Percentiles rank a stretch among this genome's conserved stretches.
phyloP scores from a whole-genome alignment of 2,329 filamentous ascomycete genomes.

The Teratosphaeria destructans region DNA sequence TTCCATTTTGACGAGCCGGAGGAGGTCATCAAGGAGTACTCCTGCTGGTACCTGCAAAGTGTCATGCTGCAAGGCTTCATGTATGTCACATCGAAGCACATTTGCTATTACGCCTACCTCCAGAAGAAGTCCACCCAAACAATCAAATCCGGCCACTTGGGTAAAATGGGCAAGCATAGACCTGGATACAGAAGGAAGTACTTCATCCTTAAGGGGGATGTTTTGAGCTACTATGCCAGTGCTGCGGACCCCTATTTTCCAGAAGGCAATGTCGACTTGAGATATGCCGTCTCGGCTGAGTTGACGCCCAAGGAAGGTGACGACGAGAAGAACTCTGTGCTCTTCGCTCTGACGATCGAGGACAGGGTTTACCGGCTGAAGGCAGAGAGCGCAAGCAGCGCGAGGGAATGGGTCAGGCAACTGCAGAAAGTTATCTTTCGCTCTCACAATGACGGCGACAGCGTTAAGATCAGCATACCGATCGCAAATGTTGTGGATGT shows the following conservation, averaged over 20 bases:
- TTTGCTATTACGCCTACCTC: slow-evolving; percentile 97
- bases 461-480: slow-evolving; percentile 88
- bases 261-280: slow-evolving; percentile 79
- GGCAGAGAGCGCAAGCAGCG: slow-evolving; percentile 77
- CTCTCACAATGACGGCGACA: slow-evolving; percentile 91
- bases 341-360: slow-evolving; percentile 74
- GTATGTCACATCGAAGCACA: slow-evolving; percentile 86
- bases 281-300: slow-evolving; percentile 81
- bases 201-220: slow-evolving; percentile 86
- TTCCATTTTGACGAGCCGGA: slow-evolving; percentile 75
- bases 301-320: slow-evolving; percentile 30
- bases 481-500: slow-evolving; percentile 84
- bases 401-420: slow-evolving; percentile 92
- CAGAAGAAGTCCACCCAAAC: slow-evolving; percentile 75
- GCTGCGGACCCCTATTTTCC: slow-evolving; percentile 84
- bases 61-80: slow-evolving; percentile 89
- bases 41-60: slow-evolving; percentile 86
- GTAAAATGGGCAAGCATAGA: slow-evolving; percentile 80
- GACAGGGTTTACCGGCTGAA: slow-evolving; percentile 77
- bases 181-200: slow-evolving; percentile 83
- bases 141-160: slow-evolving; percentile 77
- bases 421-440: slow-evolving; percentile 91
- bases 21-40: slow-evolving; percentile 82
- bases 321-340: slow-evolving; percentile 56
- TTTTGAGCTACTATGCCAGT: slow-evolving; percentile 79